These are phyloP conservation scores for Gymnopilus junonius DNA, from an alignment of 768 basidiomycete genomes.

Conservation along the genomic window DNA sequence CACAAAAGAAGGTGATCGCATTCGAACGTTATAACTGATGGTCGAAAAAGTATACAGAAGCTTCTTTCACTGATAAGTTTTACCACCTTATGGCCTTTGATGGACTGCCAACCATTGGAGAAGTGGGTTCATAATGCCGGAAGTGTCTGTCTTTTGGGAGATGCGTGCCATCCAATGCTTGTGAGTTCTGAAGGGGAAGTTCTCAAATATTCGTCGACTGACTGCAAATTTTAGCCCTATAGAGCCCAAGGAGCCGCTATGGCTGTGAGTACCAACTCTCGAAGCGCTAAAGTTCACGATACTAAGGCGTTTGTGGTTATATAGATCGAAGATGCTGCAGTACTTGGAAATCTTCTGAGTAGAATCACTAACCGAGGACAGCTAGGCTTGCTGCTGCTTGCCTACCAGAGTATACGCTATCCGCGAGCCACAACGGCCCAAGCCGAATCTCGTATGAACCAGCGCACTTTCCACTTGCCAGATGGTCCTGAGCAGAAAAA, in stretches of 20 bases:
- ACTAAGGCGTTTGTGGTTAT: not conserved
- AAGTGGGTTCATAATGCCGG: conserved; percentile 51
- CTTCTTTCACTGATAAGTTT: conserved; percentile 46
- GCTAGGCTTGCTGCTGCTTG: conserved; percentile 47
- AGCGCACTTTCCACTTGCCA: conserved; percentile 55
- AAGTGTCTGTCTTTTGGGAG: conserved; percentile 50
- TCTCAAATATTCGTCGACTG: not conserved
- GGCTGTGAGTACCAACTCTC: conserved; percentile 33
- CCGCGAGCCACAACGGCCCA: conserved; percentile 55
- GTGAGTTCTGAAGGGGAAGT: not conserved
- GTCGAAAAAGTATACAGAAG: conserved; percentile 42
- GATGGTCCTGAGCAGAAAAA: conserved; percentile 57
- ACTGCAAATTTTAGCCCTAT: conserved; percentile 44
- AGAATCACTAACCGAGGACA: conserved; percentile 43
- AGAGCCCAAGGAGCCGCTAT: conserved; percentile 58
- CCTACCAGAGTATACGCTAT: conserved; percentile 57
- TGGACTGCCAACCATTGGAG: conserved; percentile 50
- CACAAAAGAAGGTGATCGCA: not conserved
- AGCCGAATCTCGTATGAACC: conserved; percentile 50
- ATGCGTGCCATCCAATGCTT: conserved; percentile 54
- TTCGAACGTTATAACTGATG: not conserved
- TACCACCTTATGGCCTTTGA: conserved; percentile 50
- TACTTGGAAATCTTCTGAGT: conserved; percentile 55
- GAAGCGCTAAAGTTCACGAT: not conserved
- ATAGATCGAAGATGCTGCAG: conserved; percentile 34